Percentiles rank a stretch among this genome's conserved stretches.
Evolutionary conservation across 345 rosid species (phyloP).

Genomic region (Eutrema yunnanense): DNA sequence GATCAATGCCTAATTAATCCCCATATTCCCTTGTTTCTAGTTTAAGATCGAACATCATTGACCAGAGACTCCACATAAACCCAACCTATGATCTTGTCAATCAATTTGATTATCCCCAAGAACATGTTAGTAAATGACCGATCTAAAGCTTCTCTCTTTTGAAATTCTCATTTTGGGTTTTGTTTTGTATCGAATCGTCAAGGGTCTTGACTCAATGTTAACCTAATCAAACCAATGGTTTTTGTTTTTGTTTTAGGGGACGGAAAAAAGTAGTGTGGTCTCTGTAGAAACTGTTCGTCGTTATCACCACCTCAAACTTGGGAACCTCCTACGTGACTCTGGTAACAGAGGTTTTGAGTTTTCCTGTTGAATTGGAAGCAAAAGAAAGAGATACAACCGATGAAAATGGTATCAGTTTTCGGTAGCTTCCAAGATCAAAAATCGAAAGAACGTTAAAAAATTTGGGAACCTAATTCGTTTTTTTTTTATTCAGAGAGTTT

Average conservation of each 20-base stretch:
- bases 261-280: constrained; percentile 6
- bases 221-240: constrained; percentile 4
- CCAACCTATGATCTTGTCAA: background rate
- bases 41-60: background rate
- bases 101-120: background rate
- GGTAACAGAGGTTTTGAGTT: constrained; percentile 31
- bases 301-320: constrained; percentile 32
- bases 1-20: background rate
- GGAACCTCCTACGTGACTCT: constrained; percentile 30
- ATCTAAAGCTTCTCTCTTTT: background rate
- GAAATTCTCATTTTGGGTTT: background rate
- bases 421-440: background rate
- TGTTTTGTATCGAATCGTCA: background rate
- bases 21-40: background rate
- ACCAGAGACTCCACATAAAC: background rate
- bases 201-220: constrained; percentile 2
- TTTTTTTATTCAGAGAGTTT: constrained; percentile 8
- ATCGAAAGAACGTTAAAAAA: background rate
- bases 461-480: constrained; percentile 23
- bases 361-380: constrained; percentile 29
- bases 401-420: constrained; percentile 31
- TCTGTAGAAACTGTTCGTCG: constrained; percentile 27
- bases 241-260: background rate
- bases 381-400: constrained; percentile 25
- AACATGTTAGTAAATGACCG: background rate